phyloP scores from a whole-genome alignment of 164 flowering plant genomes.

The Berberis thunbergii region DNA sequence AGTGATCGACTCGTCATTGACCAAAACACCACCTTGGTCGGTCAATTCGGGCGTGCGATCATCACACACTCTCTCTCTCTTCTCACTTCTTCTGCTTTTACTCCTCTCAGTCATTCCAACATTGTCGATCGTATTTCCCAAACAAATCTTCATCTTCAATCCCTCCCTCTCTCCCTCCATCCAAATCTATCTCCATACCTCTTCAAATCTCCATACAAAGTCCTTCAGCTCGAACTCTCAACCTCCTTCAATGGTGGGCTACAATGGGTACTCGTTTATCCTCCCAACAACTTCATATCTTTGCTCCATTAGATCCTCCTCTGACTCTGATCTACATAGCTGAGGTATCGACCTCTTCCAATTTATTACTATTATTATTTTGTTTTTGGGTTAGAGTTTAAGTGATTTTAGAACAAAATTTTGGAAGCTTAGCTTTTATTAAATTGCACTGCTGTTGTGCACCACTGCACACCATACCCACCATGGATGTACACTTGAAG shows the following conservation, averaged over 20 bases:
- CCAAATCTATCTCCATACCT: background rate
- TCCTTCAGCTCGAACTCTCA: background rate
- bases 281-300: too few species aligned
- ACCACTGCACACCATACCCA: background rate
- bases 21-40: too few species aligned
- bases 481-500: slow-evolving; percentile 64
- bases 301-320: background rate
- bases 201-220: too few species aligned
- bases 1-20: too few species aligned
- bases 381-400: background rate
- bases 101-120: too few species aligned
- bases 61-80: too few species aligned
- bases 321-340: background rate
- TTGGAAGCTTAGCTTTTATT: background rate
- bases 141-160: background rate
- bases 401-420: background rate
- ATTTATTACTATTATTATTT: background rate
- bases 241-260: background rate
- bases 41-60: too few species aligned
- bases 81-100: too few species aligned
- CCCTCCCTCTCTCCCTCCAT: background rate
- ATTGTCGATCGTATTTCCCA: too few species aligned
- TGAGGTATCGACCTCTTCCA: background rate
- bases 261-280: too few species aligned
- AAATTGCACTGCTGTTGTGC: background rate